Conservation (phyloP, 495 filamentous ascomycete genomes). For the Aspergillus indologenus region DNA sequence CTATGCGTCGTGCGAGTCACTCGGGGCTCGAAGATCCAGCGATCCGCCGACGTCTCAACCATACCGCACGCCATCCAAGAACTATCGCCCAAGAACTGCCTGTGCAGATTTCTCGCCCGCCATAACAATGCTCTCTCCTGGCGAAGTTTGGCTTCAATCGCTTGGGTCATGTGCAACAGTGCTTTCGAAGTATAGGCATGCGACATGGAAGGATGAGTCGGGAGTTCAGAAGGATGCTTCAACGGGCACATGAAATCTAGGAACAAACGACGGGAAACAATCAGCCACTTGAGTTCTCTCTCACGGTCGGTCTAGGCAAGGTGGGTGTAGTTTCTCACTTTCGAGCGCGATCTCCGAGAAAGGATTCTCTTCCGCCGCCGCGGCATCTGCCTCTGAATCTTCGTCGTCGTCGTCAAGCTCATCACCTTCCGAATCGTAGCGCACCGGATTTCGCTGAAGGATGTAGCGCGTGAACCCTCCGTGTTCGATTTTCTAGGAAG, state of each 20-base stretch:
- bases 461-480: constrained; percentile 82
- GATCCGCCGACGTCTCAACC: constrained; percentile 36
- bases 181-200: constrained; percentile 77
- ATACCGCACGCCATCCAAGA: constrained; percentile 72
- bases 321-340: constrained; percentile 51
- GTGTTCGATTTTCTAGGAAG: constrained; percentile 70
- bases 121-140: constrained; percentile 73
- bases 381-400: constrained; percentile 70
- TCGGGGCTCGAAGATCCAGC: constrained; percentile 41
- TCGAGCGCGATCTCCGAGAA: constrained; percentile 80
- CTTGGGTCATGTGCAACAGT: constrained; percentile 71
- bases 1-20: constrained; percentile 17
- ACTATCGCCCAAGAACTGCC: constrained; percentile 73
- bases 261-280: constrained; percentile 8
- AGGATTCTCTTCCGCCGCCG: constrained; percentile 74
- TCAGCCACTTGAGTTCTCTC: neutral
- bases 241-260: constrained; percentile 83
- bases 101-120: constrained; percentile 73
- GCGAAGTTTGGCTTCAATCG: constrained; percentile 67
- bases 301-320: constrained; percentile 1
- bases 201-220: constrained; percentile 78
- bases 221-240: constrained; percentile 80
- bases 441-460: constrained; percentile 68
- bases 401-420: constrained; percentile 71
- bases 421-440: constrained; percentile 83